Evolutionary conservation across 2,329 filamentous ascomycete genomes (phyloP), one percentile per base, ranked within the genome.

Genomic region (Pestalotiopsis sp.): DNA sequence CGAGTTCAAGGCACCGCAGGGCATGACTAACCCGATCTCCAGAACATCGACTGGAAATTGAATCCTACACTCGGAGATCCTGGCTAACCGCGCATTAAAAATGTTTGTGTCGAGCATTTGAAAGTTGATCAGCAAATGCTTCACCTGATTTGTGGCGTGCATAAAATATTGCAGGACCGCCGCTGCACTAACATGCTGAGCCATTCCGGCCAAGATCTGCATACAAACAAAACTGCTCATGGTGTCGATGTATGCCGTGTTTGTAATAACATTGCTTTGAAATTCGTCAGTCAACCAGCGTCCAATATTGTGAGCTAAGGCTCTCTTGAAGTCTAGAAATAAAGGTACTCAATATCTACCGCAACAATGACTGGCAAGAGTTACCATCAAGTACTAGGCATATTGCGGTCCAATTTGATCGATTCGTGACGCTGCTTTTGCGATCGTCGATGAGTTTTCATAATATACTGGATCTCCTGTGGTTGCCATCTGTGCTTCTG

Each of bases 201-300:
- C 69, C 71, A 56, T 74, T 73, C 70, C 72, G 73, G 0, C 68
- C 72, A 38, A 74, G 69, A 58, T 72, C 73, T 2, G 65, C 67
- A 31, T 72, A 52, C 14, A 69, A 71, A 64, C 71, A 67, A 56
- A 74, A 36, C 72, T 69, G 20, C 72, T 70, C 0, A 69, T 71
- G 13, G 74, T 72, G 66, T 71, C 5, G 73, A 68, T 38, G 68
- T 72, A 2, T 58, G 72, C 72, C 9, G 72, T 73, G 57, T 67
- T 70, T 6, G 73, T 56, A 31, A 73, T 74, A 1, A 70, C 73
- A 38, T 69, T 71, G 23, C 71, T 71, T 70, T 71, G 36, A 6
- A 41, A 23, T 9, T 36, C 31, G 31, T 36, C 31, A 9, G 31
- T 36, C 31, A 36, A 2, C 31, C 31, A 36, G 31, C 9, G 31